Conservation (phyloP, 2,329 filamentous ascomycete species). For the Cercospora beticola region DNA sequence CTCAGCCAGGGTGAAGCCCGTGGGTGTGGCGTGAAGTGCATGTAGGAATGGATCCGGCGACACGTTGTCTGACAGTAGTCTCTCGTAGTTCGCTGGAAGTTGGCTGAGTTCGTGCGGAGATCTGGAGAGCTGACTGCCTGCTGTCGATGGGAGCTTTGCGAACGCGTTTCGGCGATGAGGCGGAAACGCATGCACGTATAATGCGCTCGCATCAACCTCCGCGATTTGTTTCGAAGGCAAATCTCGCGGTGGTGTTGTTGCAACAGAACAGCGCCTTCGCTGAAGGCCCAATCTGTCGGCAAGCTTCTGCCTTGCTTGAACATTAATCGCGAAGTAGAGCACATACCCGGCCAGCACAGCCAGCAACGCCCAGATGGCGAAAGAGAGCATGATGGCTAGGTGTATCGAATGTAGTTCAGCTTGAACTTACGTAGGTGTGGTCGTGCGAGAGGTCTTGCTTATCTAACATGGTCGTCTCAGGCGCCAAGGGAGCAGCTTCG, state of each 20-base stretch:
- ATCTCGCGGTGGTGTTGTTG: background rate
- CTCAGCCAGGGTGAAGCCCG: conserved; percentile 69
- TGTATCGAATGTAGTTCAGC: background rate
- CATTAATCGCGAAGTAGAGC: background rate
- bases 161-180: background rate
- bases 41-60: conserved; percentile 25
- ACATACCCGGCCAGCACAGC: background rate
- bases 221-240: background rate
- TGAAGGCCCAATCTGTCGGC: background rate
- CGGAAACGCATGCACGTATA: background rate
- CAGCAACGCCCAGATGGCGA: background rate
- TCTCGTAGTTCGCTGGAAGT: conserved; percentile 23
- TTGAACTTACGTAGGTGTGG: background rate
- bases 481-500: background rate
- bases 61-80: conserved; percentile 28
- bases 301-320: background rate
- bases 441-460: background rate
- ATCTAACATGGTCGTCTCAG: background rate
- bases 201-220: background rate
- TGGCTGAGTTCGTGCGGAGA: background rate
- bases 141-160: background rate
- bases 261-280: background rate
- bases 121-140: background rate
- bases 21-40: conserved; percentile 51
- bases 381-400: background rate